Conservation (phyloP, 345 rosid genomes). For the Linum usitatissimum region DNA sequence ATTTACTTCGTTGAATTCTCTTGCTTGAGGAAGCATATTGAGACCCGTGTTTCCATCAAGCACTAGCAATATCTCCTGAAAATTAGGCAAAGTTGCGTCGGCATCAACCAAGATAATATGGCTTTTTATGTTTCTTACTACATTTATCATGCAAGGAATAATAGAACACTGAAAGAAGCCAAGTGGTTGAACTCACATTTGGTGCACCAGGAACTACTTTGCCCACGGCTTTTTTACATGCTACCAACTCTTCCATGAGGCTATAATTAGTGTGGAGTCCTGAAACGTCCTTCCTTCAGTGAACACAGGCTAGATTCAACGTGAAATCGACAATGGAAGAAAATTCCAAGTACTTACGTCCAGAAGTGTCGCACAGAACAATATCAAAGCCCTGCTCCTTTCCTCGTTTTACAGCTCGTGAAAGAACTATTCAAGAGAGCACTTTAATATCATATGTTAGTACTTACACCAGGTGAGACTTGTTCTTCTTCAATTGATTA, state of each 20-base stretch:
- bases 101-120: neutral
- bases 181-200: slow-evolving; percentile 36
- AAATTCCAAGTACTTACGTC: slow-evolving; percentile 51
- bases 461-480: slow-evolving; percentile 8
- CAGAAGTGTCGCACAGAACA: slow-evolving; percentile 91
- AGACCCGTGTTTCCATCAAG: slow-evolving; percentile 95
- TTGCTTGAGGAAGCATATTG: slow-evolving; percentile 98
- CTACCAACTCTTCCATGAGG: slow-evolving; percentile 90
- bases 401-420: slow-evolving; percentile 88
- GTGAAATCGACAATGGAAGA: slow-evolving; percentile 11
- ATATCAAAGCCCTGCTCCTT: slow-evolving; percentile 75
- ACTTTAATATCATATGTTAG: slow-evolving; percentile 37
- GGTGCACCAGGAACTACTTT: slow-evolving; percentile 79
- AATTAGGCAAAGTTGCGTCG: slow-evolving; percentile 6
- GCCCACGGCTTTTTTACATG: slow-evolving; percentile 78
- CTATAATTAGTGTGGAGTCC: slow-evolving; percentile 94
- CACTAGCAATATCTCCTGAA: slow-evolving; percentile 85
- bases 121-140: neutral
- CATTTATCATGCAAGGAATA: neutral
- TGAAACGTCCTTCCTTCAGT: slow-evolving; percentile 18
- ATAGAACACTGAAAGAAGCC: neutral
- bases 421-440: slow-evolving; percentile 66
- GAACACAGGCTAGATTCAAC: slow-evolving; percentile 14
- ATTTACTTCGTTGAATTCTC: slow-evolving; percentile 91
- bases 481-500: neutral